phyloP scores from a whole-genome alignment of 2,329 filamentous ascomycete genomes.

The Ceratocystis destructans region DNA sequence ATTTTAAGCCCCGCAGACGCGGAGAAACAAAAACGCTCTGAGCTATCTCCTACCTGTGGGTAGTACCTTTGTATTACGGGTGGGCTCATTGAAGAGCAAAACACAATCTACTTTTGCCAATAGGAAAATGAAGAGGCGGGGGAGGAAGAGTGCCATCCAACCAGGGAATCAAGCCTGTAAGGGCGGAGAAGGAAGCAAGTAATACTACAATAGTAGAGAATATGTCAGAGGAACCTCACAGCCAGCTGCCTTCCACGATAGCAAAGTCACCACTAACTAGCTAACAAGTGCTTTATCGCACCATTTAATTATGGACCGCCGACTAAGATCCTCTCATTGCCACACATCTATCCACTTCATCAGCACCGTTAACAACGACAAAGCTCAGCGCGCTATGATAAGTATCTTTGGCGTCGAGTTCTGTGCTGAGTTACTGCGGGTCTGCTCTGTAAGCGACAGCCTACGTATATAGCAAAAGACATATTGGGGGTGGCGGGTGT shows the following conservation, averaged over 20 bases:
- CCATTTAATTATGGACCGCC: not conserved
- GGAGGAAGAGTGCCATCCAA: not conserved
- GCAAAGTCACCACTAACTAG: not conserved
- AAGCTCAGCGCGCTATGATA: slow-evolving; percentile 2
- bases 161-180: not conserved
- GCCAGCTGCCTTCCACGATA: not conserved
- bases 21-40: not conserved
- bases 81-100: not conserved
- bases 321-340: not conserved
- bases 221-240: not conserved
- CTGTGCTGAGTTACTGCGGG: not conserved
- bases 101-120: not conserved
- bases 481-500: too few species aligned
- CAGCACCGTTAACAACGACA: not conserved
- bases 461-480: not conserved
- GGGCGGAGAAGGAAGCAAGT: not conserved
- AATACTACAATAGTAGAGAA: not conserved
- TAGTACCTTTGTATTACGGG: not conserved
- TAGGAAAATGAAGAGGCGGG: not conserved
- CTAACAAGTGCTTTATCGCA: not conserved
- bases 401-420: not conserved
- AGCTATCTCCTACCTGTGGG: not conserved
- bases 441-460: not conserved
- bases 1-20: not conserved
- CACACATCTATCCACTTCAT: not conserved